Base-by-base conservation (phyloP, 805 yeast species). In the Candida glaebosa region DNA sequence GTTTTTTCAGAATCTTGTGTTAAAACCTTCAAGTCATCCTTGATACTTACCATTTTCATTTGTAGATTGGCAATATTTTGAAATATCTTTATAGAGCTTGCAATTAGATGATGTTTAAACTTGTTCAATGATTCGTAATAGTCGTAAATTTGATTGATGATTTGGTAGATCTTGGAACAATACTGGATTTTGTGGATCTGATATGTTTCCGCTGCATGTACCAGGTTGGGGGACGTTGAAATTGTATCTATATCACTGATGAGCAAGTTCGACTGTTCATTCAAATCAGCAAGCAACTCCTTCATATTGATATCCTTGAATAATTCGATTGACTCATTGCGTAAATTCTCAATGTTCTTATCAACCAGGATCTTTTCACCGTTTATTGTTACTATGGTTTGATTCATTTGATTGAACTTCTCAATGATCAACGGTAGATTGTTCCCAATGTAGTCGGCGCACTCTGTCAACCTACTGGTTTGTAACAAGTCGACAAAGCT, bases 321-420 rank as follows among this genome's bases (percentile, higher is more conserved):
- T 48, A 39, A 43, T 10, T 38, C 32, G 8, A 56, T 53, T 1
- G 76, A 68, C 20, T 70, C 71, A 9, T 63, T 54, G 26, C 76
- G 61, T 31, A 71, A 61, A 2, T 42, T 12, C 42, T 75, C 78
- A 25, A 78, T 69, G 9, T 62, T 63, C 25, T 53, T 52, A 16
- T 72, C 73, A 4, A 80, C 60, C 0, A 37, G 43, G 2, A 63
- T 40, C 36, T 69, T 67, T 4, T 67, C 67, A 6, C 48, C 57
- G 26, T 68, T 65, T 9, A 73, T 73, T 1, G 41, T 42, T 22
- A 66, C 69, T 1, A 80, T 59, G 1, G 51, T 51, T 2, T 53
- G 43, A 26, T 65, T 60, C 46, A 75, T 54, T 2, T 46, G 43
- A n/a, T 63, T 58, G 46, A 67, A 67, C 33, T 50, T 53, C 8